These are phyloP conservation scores for Pseudopithomyces maydicus DNA, from an alignment of 2,329 filamentous ascomycete genomes.

Conservation along the genomic window DNA sequence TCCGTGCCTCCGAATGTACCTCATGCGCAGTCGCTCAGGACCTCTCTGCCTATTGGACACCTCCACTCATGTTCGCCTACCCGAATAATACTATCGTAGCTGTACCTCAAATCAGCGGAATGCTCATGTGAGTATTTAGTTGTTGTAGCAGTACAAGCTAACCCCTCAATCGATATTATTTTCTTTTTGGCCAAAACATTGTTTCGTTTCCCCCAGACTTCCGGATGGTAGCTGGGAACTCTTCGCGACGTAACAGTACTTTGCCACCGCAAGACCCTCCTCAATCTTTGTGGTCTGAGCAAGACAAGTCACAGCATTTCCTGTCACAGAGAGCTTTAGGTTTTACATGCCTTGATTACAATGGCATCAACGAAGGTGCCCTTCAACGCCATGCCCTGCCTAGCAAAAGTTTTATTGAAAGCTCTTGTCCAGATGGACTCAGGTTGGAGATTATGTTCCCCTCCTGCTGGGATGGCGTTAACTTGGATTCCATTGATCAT, in stretches of 20 bases:
- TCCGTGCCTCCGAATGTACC: slow-evolving; percentile 69
- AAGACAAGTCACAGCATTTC: slow-evolving; percentile 70
- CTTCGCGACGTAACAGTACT: slow-evolving; percentile 59
- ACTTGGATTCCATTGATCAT: slow-evolving; percentile 62
- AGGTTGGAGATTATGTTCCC: slow-evolving; percentile 71
- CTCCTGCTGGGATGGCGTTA: slow-evolving; percentile 72
- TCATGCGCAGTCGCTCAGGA: slow-evolving; percentile 60
- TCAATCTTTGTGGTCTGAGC: slow-evolving; percentile 70
- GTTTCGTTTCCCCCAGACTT: slow-evolving; percentile 73
- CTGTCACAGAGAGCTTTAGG: slow-evolving; percentile 82
- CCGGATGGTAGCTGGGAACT: slow-evolving; percentile 72
- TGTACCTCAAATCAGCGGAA: slow-evolving; percentile 65
- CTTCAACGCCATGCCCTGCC: slow-evolving; percentile 83
- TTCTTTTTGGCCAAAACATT: slow-evolving; percentile 73
- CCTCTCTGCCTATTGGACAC: slow-evolving; percentile 49
- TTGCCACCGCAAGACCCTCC: slow-evolving; percentile 66
- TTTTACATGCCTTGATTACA: slow-evolving; percentile 95
- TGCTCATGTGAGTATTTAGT: slow-evolving; percentile 67
- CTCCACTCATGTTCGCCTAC: neutral
- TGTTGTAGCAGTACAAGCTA: slow-evolving; percentile 67
- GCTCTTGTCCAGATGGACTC: slow-evolving; percentile 75
- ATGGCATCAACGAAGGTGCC: slow-evolving; percentile 66
- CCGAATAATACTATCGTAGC: neutral
- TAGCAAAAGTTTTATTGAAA: slow-evolving; percentile 79
- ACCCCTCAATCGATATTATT: slow-evolving; percentile 72